Evolutionary conservation across 2,329 filamentous ascomycete species (phyloP), one percentile per base, ranked within the genome.

Genomic region (Rhynchosporium agropyri): DNA sequence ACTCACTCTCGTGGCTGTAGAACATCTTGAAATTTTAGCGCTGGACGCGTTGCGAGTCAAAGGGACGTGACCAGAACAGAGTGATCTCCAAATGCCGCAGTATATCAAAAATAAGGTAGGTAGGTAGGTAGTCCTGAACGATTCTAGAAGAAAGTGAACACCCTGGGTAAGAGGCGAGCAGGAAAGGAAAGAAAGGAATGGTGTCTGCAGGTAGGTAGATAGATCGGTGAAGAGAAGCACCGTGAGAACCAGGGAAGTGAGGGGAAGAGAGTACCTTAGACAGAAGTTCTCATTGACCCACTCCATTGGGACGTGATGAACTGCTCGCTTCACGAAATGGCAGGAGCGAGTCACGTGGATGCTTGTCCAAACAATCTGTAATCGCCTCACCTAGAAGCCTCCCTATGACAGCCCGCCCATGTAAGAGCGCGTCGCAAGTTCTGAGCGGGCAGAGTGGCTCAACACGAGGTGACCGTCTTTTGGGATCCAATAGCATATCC

Each of bases 1-100:
- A 13, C 88, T 74, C 80, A 95, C 94, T 91, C 78, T 97, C 93
- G 78, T 97, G 91, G 71, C 91, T 96, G 79, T 97, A 98, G 75
- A 97, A 97, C 93, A 97, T 97, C 70, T 65, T 68, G 58, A 56
- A 5, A 9, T 1, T 4, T n/a, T 15, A 26, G 13, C 53, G 38
- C 60, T 62, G 43, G 54, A 43, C 57, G 43, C 57, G 56, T 45
- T 10, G 10, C 29, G 13, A 42, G 3, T 33, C 8, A 40, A 33
- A 10, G 12, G 8, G 29, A 15, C 1, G 26, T 7, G 33, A 2
- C 6, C 26, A 10, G 31, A n/a, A 38, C 3, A 53, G 20, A 20
- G 20, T 20, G 20, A 20, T 20, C 20, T 20, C 20, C 20, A 20
- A 20, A 20, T 20, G 20, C 20, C 20, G 20, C 20, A 20, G 20